Percentiles rank a stretch among this genome's conserved stretches.
Evolutionary conservation across 2,329 filamentous ascomycete species (phyloP).

Genomic region (Zymoseptoria passerinii): DNA sequence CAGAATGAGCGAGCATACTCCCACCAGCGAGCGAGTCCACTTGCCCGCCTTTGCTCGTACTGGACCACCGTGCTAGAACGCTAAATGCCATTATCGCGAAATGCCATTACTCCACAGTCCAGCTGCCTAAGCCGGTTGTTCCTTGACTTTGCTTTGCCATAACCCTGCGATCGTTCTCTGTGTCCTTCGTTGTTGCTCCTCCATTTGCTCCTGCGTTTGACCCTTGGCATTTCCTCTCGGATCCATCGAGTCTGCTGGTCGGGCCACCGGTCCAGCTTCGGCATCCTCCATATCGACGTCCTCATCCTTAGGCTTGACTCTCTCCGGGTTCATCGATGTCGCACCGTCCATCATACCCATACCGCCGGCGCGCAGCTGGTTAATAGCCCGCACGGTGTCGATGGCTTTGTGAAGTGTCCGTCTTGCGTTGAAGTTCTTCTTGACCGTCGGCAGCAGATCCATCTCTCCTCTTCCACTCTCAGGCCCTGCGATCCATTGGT

Average conservation of each 20-base stretch:
- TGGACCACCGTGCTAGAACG: not conserved
- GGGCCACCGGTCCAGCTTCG: conserved; percentile 4
- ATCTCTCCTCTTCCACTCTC: conserved; percentile 40
- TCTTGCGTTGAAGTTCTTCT: conserved; percentile 63
- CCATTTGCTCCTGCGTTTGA: conserved; percentile 55
- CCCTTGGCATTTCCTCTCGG: conserved; percentile 51
- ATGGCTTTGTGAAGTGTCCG: conserved; percentile 59
- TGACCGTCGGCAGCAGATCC: conserved; percentile 56
- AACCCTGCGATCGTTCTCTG: conserved; percentile 51
- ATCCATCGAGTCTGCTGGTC: conserved; percentile 40
- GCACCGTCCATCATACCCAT: conserved; percentile 54
- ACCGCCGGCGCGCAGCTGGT: conserved; percentile 55
- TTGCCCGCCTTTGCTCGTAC: not conserved
- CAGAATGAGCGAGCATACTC: not conserved
- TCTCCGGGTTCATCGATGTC: conserved; percentile 46
- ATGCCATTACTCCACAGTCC: not conserved
- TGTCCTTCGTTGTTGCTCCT: conserved; percentile 51
- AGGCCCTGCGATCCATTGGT: conserved; percentile 56
- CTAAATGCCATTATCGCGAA: not conserved
- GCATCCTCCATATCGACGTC: conserved; percentile 37
- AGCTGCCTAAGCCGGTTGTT: conserved; percentile 7
- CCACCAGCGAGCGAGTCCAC: not conserved
- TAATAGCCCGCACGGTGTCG: conserved; percentile 60
- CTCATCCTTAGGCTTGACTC: conserved; percentile 21
- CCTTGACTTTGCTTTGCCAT: conserved; percentile 35